Conservation (phyloP, 2,329 filamentous ascomycete genomes). For the Nigrospora osmanthi region DNA sequence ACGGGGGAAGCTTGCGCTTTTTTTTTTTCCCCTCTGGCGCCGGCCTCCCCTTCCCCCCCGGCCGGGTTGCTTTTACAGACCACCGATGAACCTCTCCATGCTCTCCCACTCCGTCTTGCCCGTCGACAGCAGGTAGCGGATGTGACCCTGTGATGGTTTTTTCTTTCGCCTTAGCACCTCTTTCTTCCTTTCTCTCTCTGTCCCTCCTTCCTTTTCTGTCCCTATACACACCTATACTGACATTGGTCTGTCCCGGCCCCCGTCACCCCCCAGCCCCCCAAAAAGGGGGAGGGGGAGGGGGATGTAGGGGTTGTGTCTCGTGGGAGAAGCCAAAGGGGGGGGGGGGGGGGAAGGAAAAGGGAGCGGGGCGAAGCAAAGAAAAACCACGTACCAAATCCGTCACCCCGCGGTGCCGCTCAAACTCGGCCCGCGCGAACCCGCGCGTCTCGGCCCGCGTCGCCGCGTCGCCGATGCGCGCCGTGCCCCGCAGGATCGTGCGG, state of each 20-base stretch:
- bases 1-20: too few species aligned
- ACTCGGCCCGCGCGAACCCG: constrained; percentile 50
- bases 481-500: constrained; percentile 48
- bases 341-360: too few species aligned
- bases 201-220: too few species aligned
- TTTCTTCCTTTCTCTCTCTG: too few species aligned
- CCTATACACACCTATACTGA: too few species aligned
- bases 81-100: constrained; percentile 50
- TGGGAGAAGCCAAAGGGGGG: too few species aligned
- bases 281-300: neutral
- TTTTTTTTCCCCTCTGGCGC: neutral
- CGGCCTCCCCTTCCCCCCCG: too few species aligned
- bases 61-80: constrained; percentile 27
- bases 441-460: constrained; percentile 46
- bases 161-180: too few species aligned
- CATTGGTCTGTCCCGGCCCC: too few species aligned
- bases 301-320: too few species aligned
- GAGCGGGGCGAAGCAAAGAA: too few species aligned
- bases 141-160: constrained; percentile 43
- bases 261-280: too few species aligned
- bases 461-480: constrained; percentile 40
- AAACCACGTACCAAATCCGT: constrained; percentile 44
- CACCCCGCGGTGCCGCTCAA: constrained; percentile 49
- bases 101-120: constrained; percentile 59
- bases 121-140: constrained; percentile 55